A percentile compares a stretch with the other conserved stretches of the same genome.
Evolutionary conservation across 1,284 basidiomycete genomes (phyloP).

Genomic region (Boletus chippewaensis): DNA sequence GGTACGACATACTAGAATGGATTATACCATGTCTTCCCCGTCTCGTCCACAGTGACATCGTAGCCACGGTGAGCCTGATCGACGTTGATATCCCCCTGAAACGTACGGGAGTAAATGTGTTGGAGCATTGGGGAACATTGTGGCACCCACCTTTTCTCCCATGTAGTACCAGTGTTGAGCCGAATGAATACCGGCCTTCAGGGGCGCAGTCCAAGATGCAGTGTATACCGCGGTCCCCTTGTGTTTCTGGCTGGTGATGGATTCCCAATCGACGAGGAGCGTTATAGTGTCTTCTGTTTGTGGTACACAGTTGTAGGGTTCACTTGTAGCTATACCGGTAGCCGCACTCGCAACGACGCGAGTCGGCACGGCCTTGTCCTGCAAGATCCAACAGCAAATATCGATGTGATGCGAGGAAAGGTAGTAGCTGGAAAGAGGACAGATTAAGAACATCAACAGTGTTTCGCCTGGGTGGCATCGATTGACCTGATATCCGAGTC

Average conservation of each 20-base stretch:
- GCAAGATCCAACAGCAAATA: slow-evolving; percentile 88
- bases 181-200: slow-evolving; percentile 74
- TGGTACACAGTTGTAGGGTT: slow-evolving; percentile 78
- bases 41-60: slow-evolving; percentile 78
- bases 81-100: slow-evolving; percentile 80
- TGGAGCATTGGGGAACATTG: not conserved
- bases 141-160: slow-evolving; percentile 66
- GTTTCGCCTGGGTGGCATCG: not conserved
- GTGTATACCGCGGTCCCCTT: slow-evolving; percentile 84
- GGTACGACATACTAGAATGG: slow-evolving; percentile 74
- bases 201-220: slow-evolving; percentile 81
- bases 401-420: slow-evolving; percentile 92
- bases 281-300: slow-evolving; percentile 94
- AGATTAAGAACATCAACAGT: not conserved
- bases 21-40: slow-evolving; percentile 78
- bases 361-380: slow-evolving; percentile 71
- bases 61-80: slow-evolving; percentile 93
- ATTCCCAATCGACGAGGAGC: slow-evolving; percentile 89
- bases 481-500: slow-evolving; percentile 80
- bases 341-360: slow-evolving; percentile 85
- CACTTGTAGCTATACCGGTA: slow-evolving; percentile 80
- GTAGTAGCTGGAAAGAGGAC: slow-evolving; percentile 61
- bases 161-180: slow-evolving; percentile 94
- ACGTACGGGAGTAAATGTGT: slow-evolving; percentile 1
- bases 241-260: slow-evolving; percentile 61